Conservation (phyloP, 148 eudicot species). For the Amaranthus cruentus region DNA sequence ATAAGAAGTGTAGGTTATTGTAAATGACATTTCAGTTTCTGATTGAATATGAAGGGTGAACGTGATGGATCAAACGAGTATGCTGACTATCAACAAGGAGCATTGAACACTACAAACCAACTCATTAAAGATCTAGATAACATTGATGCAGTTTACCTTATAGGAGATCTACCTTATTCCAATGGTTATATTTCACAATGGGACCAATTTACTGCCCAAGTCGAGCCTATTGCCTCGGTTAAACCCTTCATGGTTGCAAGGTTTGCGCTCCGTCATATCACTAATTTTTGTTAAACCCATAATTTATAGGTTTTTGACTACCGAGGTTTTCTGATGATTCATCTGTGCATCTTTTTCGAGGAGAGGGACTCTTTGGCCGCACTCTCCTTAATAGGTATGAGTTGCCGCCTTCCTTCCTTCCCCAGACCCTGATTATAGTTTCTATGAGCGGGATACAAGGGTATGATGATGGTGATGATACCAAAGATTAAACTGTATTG, state of each 20-base stretch:
- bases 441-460: no score
- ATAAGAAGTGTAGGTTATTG: not conserved
- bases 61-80: slow-evolving; percentile 86
- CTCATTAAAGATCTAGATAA: slow-evolving; percentile 65
- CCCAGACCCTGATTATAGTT: no score
- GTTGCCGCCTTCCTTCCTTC: no score
- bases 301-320: not conserved
- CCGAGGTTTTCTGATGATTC: no score
- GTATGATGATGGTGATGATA: no score
- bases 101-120: slow-evolving; percentile 80
- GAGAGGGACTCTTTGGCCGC: no score
- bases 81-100: slow-evolving; percentile 74
- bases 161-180: slow-evolving; percentile 77
- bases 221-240: slow-evolving; percentile 76
- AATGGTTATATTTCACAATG: slow-evolving; percentile 95
- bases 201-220: slow-evolving; percentile 94
- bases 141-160: slow-evolving; percentile 77
- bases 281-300: no score
- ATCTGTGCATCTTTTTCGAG: no score
- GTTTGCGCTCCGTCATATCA: slow-evolving; percentile 21
- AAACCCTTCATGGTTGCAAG: slow-evolving; percentile 89
- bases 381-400: no score
- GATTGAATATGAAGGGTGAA: slow-evolving; percentile 35
- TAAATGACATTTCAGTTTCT: not conserved
- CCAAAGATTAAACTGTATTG: no score